Conservation (phyloP, 441 rosid species). For the Jatropha multifida region DNA sequence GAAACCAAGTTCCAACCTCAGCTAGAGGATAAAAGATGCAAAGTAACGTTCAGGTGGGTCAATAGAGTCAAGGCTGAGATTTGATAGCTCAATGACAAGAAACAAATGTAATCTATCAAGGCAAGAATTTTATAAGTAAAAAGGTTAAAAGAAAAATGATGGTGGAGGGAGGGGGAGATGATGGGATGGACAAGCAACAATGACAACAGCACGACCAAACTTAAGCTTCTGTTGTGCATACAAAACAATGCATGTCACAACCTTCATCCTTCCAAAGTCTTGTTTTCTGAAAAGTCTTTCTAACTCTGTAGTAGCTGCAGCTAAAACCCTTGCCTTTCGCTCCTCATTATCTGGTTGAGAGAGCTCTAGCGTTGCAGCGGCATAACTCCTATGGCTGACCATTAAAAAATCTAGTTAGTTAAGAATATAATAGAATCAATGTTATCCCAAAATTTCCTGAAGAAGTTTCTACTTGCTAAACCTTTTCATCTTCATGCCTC, state of each 20-base stretch:
- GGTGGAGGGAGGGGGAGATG: not conserved
- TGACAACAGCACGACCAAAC: not conserved
- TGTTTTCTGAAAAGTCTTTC: constrained; percentile 87
- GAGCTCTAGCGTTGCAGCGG: constrained; percentile 88
- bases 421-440: constrained; percentile 11
- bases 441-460: constrained; percentile 15
- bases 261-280: constrained; percentile 94
- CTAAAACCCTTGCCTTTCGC: constrained; percentile 70
- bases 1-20: constrained; percentile 10
- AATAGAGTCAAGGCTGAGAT: not conserved
- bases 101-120: constrained; percentile 4
- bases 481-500: constrained; percentile 45
- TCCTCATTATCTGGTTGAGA: constrained; percentile 85
- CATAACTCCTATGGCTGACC: constrained; percentile 52
- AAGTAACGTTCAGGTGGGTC: constrained; percentile 16
- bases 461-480: constrained; percentile 28
- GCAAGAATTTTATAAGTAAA: constrained; percentile 2
- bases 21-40: constrained; percentile 6
- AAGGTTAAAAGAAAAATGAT: not conserved
- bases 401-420: constrained; percentile 22
- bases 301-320: constrained; percentile 86
- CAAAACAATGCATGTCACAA: constrained; percentile 26
- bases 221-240: not conserved
- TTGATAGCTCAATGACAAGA: constrained; percentile 1
- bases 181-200: not conserved